These are phyloP conservation scores for Cutaneotrichosporon sp. DNA, from an alignment of 1,284 basidiomycete genomes.

Conservation along the genomic window DNA sequence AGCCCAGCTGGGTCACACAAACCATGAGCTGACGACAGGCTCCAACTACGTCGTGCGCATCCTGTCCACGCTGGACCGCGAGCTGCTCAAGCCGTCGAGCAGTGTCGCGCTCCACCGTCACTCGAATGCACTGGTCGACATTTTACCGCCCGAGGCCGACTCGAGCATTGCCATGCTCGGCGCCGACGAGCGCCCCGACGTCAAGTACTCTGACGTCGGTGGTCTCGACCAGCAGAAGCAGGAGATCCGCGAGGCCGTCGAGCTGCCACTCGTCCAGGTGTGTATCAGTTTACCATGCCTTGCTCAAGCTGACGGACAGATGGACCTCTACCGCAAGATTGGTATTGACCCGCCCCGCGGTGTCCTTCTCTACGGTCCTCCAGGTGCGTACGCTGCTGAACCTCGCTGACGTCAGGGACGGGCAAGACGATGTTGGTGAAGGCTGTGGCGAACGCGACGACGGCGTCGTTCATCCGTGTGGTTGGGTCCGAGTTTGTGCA, in stretches of 20 bases:
- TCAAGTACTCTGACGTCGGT: slow-evolving; percentile 86
- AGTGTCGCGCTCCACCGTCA: slow-evolving; percentile 98
- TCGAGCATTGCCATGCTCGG: slow-evolving; percentile 94
- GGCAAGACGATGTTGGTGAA: slow-evolving; percentile 98
- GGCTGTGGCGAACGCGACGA: slow-evolving; percentile 98
- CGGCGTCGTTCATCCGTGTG: slow-evolving; percentile 95
- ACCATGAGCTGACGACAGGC: slow-evolving; percentile 52
- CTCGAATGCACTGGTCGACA: slow-evolving; percentile 98
- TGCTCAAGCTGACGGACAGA: slow-evolving; percentile 59
- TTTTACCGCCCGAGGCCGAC: slow-evolving; percentile 97
- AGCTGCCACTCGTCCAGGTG: slow-evolving; percentile 81
- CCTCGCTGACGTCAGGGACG: slow-evolving; percentile 65
- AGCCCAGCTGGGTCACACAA: neutral
- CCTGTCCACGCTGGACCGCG: slow-evolving; percentile 93
- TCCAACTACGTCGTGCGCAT: slow-evolving; percentile 99
- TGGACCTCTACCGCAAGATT: slow-evolving; percentile 98
- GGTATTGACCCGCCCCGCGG: slow-evolving; percentile 98
- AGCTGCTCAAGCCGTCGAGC: slow-evolving; percentile 93
- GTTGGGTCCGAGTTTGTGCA: slow-evolving; percentile 99
- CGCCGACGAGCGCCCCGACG: slow-evolving; percentile 90
- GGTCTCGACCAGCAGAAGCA: slow-evolving; percentile 99
- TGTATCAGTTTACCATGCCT: slow-evolving; percentile 5
- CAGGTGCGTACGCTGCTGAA: slow-evolving; percentile 60
- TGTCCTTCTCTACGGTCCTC: slow-evolving; percentile 89
- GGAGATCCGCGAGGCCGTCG: slow-evolving; percentile 98